Base-by-base conservation (phyloP, 768 basidiomycete genomes). In the Boletellus ananas region DNA sequence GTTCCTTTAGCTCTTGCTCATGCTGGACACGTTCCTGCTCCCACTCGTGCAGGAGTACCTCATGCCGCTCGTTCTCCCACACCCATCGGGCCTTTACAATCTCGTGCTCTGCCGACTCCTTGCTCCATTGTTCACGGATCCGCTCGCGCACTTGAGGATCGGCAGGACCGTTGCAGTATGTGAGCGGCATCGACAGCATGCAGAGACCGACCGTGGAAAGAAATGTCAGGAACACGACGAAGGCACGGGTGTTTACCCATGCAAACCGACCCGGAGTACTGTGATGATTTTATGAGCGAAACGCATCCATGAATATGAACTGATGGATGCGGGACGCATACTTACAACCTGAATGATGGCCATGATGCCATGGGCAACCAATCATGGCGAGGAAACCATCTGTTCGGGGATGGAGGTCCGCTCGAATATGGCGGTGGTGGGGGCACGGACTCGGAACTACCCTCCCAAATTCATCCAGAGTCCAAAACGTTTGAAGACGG, bases 71-170 rank as follows among this genome's bases (percentile, higher is more conserved):
- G 20, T 59, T 53, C 25, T 66, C 65, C 49, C 39, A 45, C 1
- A 25, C 52, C 65, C 63, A 65, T n/a, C 23, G 55, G 3, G 43
- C 52, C 50, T 54, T 42, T 6, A 48, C 34, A 8, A 36, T 20
- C 29, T 57, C 43, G 29, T 65, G 59, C 23, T 46, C 54, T 10
- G 55, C 20, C 7, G 25, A 16, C 12, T 67, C 61, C n/a, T 18
- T 49, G 23, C 21, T 39, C 63, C 63, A 65, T 20, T 58, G 52
- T 27, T 44, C 43, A 13, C 57, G 65, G 1, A 55, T 20, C 10
- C 63, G 57, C 9, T 67, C 50, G 21, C 60, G 53, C 7, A 56
- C 65, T 7, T 25, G 34, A 36, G 57, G 56, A 43, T 61, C 54
- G 0, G 23, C 37, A 9, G 60, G 57, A 38, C 62, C 52, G 13